These are phyloP conservation scores for Penicillium sp. DNA, from an alignment of 2,329 filamentous ascomycete species.

Conservation along the genomic window DNA sequence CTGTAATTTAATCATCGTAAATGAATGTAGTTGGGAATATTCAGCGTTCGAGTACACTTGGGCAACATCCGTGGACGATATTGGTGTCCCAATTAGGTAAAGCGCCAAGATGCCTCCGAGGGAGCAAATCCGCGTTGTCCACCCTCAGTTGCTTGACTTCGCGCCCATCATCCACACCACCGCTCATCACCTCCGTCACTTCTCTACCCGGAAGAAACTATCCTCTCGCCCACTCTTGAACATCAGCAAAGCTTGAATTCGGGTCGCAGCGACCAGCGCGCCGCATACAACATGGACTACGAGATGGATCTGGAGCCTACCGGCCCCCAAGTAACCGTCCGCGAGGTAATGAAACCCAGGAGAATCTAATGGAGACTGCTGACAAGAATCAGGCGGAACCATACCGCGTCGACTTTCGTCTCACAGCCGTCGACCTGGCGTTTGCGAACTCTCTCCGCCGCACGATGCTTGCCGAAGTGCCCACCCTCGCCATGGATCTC, in stretches of 20 bases:
- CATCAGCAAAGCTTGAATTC: slow-evolving; percentile 12
- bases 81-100: slow-evolving; percentile 24
- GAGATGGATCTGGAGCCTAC: slow-evolving; percentile 52
- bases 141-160: slow-evolving; percentile 9
- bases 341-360: slow-evolving; percentile 39
- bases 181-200: neutral
- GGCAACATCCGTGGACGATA: neutral
- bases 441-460: slow-evolving; percentile 93
- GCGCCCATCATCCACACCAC: slow-evolving; percentile 5
- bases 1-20: neutral
- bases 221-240: neutral
- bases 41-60: neutral
- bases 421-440: slow-evolving; percentile 83
- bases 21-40: neutral
- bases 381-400: slow-evolving; percentile 65
- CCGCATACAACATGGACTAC: slow-evolving; percentile 42
- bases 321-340: slow-evolving; percentile 51
- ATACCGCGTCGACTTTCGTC: slow-evolving; percentile 85
- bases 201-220: neutral
- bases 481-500: slow-evolving; percentile 90
- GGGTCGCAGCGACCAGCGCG: slow-evolving; percentile 27
- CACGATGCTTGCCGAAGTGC: slow-evolving; percentile 89
- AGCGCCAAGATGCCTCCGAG: slow-evolving; percentile 25
- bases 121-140: slow-evolving; percentile 25
- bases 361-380: neutral